These are phyloP conservation scores for Penicillium sp. DNA, from an alignment of 2,329 filamentous ascomycete genomes.

Conservation along the genomic window DNA sequence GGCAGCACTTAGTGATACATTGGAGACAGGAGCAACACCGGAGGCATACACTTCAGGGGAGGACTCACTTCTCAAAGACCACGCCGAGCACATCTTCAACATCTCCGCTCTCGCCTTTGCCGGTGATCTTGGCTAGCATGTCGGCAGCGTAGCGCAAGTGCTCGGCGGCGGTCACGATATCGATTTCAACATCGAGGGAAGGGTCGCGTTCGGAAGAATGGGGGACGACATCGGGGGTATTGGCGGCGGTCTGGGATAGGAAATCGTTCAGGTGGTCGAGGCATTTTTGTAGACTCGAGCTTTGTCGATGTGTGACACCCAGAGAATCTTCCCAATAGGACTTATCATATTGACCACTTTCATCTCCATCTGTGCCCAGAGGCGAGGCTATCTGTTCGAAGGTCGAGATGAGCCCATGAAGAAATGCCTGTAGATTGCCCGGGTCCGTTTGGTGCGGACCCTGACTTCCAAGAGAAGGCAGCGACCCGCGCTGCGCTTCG, in stretches of 20 bases:
- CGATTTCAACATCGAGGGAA: constrained; percentile 51
- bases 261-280: constrained; percentile 72
- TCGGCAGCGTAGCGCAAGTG: constrained; percentile 79
- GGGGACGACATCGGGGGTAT: constrained; percentile 8
- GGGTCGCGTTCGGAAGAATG: constrained; percentile 10
- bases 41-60: constrained; percentile 6
- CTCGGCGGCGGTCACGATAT: constrained; percentile 89
- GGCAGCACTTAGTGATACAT: not conserved
- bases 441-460: constrained; percentile 47
- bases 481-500: constrained; percentile 47
- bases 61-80: constrained; percentile 90
- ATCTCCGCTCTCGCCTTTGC: constrained; percentile 79
- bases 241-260: constrained; percentile 55
- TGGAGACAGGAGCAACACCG: not conserved
- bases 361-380: constrained; percentile 34
- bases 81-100: constrained; percentile 95
- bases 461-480: not conserved
- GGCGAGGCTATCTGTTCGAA: constrained; percentile 58
- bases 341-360: constrained; percentile 54
- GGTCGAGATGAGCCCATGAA: constrained; percentile 64
- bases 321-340: constrained; percentile 78
- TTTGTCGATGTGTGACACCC: constrained; percentile 87
- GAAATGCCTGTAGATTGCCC: constrained; percentile 69
- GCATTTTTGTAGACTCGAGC: constrained; percentile 75
- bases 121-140: constrained; percentile 83